Evolutionary conservation across 768 basidiomycete species (phyloP).

Genomic region (Porphyrellus cyaneotinctus): DNA sequence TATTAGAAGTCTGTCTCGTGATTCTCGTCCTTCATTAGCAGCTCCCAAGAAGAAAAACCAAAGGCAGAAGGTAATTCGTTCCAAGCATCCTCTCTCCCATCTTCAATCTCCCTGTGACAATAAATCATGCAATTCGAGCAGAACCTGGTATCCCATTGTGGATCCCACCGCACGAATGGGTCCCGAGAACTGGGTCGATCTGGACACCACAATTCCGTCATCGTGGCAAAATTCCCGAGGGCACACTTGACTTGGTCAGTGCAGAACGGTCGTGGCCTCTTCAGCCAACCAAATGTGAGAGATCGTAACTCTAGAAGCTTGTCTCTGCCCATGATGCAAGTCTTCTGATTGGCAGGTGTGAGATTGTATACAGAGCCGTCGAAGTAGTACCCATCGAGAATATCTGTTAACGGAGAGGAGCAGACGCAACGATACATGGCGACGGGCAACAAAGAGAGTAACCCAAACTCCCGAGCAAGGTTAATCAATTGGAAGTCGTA

Average conservation of each 20-base stretch:
- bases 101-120: slow-evolving; percentile 25
- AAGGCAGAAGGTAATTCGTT: slow-evolving; percentile 18
- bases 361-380: slow-evolving; percentile 16
- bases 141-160: slow-evolving; percentile 20
- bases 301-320: slow-evolving; percentile 21
- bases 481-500: slow-evolving; percentile 26
- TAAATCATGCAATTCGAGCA: slow-evolving; percentile 18
- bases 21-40: background rate
- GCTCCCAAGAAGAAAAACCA: slow-evolving; percentile 16
- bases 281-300: slow-evolving; percentile 21
- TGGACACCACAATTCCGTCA: slow-evolving; percentile 19
- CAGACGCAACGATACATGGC: slow-evolving; percentile 25
- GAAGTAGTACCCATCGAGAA: slow-evolving; percentile 24
- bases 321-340: slow-evolving; percentile 24
- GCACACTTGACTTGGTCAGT: slow-evolving; percentile 20
- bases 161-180: slow-evolving; percentile 23
- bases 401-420: slow-evolving; percentile 15
- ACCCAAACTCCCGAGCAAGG: slow-evolving; percentile 20
- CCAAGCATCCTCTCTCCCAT: slow-evolving; percentile 26
- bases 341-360: slow-evolving; percentile 21
- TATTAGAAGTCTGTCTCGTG: slow-evolving; percentile 7
- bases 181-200: slow-evolving; percentile 19
- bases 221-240: slow-evolving; percentile 20
- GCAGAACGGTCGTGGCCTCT: slow-evolving; percentile 10
- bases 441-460: slow-evolving; percentile 22